Conservation (phyloP, 345 rosid species). For the Rhizophora mangle region DNA sequence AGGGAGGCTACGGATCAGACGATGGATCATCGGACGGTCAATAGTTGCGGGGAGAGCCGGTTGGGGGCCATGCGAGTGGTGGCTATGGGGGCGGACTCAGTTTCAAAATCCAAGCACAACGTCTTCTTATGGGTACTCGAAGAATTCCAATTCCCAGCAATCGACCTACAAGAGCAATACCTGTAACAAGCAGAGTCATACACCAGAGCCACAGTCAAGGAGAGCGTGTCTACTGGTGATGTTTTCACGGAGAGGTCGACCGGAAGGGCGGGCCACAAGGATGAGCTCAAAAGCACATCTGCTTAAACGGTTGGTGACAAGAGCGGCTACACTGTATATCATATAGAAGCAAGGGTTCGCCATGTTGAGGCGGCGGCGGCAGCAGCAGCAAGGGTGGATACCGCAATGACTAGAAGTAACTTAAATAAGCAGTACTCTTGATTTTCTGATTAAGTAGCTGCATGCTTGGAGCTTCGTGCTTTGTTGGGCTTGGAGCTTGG, state of each 20-base stretch:
- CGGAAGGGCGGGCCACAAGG: conserved; percentile 15
- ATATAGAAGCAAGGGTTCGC: conserved; percentile 17
- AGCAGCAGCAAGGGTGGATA: neutral
- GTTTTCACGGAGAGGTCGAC: conserved; percentile 17
- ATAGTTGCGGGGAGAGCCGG: too few species aligned
- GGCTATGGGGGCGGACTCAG: too few species aligned
- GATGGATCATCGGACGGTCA: too few species aligned
- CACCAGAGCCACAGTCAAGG: neutral
- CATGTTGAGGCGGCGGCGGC: conserved; percentile 1
- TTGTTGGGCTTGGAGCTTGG: too few species aligned
- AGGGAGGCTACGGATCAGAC: too few species aligned
- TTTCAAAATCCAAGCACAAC: too few species aligned
- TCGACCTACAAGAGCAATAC: neutral
- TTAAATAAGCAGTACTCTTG: too few species aligned
- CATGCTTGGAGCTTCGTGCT: too few species aligned
- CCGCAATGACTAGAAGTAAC: neutral
- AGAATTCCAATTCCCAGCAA: neutral
- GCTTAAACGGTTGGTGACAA: conserved; percentile 18
- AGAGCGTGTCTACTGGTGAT: conserved; percentile 13
- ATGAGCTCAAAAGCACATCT: conserved; percentile 18
- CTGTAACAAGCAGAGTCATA: conserved; percentile 15
- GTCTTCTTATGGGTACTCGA: too few species aligned
- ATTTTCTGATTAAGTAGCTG: too few species aligned
- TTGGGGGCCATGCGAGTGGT: too few species aligned
- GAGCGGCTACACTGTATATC: conserved; percentile 16